Evolutionary conservation across 2,329 filamentous ascomycete genomes (phyloP).

Genomic region (Fusarium sp.): DNA sequence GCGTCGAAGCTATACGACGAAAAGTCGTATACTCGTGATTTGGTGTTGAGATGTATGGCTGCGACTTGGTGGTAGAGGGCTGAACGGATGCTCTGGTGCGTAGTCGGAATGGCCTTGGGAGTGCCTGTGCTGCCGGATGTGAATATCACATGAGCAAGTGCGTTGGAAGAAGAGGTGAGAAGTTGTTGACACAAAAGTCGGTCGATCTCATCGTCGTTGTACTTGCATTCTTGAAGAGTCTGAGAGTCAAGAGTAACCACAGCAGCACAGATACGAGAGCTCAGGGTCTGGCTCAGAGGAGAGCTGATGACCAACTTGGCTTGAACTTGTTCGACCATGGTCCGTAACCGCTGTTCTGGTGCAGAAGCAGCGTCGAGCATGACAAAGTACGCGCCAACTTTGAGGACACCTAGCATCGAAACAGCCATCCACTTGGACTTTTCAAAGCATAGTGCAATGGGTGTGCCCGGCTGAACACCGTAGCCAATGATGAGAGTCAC

Average conservation of each 20-base stretch:
- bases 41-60: background rate
- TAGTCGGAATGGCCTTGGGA: slow-evolving; percentile 22
- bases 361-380: slow-evolving; percentile 15
- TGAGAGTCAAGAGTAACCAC: slow-evolving; percentile 10
- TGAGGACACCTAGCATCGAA: slow-evolving; percentile 23
- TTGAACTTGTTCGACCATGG: slow-evolving; percentile 4
- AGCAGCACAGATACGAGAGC: background rate
- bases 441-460: slow-evolving; percentile 20
- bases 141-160: slow-evolving; percentile 28
- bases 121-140: slow-evolving; percentile 29
- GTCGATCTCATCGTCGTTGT: background rate
- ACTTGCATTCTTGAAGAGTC: background rate
- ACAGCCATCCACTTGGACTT: slow-evolving; percentile 36
- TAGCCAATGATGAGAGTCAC: slow-evolving; percentile 6
- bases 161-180: background rate
- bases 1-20: slow-evolving; percentile 36
- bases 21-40: slow-evolving; percentile 28
- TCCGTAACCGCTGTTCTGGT: slow-evolving; percentile 9
- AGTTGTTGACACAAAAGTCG: background rate
- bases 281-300: background rate
- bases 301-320: background rate
- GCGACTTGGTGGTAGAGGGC: slow-evolving; percentile 5
- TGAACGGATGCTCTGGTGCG: slow-evolving; percentile 6
- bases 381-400: slow-evolving; percentile 9
- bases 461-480: background rate